phyloP scores from a whole-genome alignment of 768 basidiomycete genomes.

The Mycena rosella region DNA sequence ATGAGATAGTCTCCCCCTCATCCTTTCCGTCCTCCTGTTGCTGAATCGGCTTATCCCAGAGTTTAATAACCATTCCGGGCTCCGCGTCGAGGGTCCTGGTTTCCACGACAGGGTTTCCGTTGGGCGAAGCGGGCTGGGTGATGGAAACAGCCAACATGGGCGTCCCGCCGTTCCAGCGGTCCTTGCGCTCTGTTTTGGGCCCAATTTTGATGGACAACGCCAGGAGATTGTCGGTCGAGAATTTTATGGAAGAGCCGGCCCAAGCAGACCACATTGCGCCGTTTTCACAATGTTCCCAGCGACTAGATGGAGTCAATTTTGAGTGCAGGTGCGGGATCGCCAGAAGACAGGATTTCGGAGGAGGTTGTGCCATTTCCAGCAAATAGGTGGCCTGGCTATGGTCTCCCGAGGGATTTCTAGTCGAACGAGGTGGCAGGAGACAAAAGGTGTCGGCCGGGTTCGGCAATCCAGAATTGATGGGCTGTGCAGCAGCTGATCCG shows the following conservation, averaged over 20 bases:
- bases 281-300: conserved; percentile 18
- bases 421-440: too few species aligned
- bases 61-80: not conserved
- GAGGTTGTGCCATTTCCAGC: not conserved
- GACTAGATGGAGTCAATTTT: not conserved
- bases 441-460: too few species aligned
- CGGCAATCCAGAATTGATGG: too few species aligned
- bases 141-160: conserved; percentile 25
- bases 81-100: conserved; percentile 7
- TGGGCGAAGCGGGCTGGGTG: not conserved
- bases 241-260: conserved; percentile 18
- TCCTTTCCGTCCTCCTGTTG: too few species aligned
- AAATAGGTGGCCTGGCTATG: too few species aligned
- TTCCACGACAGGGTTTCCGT: not conserved
- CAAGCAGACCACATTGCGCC: conserved; percentile 18
- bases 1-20: too few species aligned
- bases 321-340: not conserved
- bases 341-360: not conserved
- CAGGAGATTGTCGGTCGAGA: not conserved
- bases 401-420: too few species aligned
- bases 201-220: conserved; percentile 9
- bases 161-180: conserved; percentile 31
- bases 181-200: conserved; percentile 20
- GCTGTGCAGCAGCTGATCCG: too few species aligned
- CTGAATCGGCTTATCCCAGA: conserved; percentile 1